Base-by-base conservation (phyloP, 2,329 filamentous ascomycete species). In the Thelonectria olida region DNA sequence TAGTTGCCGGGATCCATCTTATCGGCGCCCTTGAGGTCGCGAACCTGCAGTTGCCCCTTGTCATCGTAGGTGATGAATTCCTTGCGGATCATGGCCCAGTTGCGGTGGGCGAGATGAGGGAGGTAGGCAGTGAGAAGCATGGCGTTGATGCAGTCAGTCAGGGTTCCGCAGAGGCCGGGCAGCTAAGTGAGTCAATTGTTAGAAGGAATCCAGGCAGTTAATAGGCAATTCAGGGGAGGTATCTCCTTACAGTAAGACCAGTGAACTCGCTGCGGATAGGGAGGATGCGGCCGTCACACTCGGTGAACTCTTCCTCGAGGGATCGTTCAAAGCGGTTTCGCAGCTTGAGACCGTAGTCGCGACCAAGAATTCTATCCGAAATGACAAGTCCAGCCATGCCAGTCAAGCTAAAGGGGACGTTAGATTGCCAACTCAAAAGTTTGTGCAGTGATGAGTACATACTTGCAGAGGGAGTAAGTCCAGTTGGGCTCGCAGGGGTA, bases 391-490 rank as follows among this genome's bases (percentile, higher is more conserved):
- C 54, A 38, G 59, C 54, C 54, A 62, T 62, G 5, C 59, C 54
- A 34, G 49, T 62, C 10, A 62, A 49, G 25, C 58, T 61, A 7
- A 9, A n/a, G n/a, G n/a, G 27, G 2, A 20, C 15, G 31, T 57
- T 47, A 52, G 41, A 4, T n/a, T 13, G 10, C 9, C 4, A 34
- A 3, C 17, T 8, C n/a, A 7, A 39, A 17, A 7, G n/a, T 17
- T 7, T n/a, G 3, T 17, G 3, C 13, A 7, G 8, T 13, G n/a
- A 8, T 13, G 7, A 39, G 5, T 39, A 58, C 54, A 20, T 49
- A 61, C 58, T 61, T 61, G 58, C 58, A 61, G 7, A 61, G 58
- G 8, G 58, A 58, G 6, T 58, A 61, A 9, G 54, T 61, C 54
- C 48, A 61, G 54, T 61, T 61, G 2, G 58, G 58, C 48, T 61